Base-by-base conservation (phyloP, 140 eudicot genomes). In the Bidens hawaiensis region DNA sequence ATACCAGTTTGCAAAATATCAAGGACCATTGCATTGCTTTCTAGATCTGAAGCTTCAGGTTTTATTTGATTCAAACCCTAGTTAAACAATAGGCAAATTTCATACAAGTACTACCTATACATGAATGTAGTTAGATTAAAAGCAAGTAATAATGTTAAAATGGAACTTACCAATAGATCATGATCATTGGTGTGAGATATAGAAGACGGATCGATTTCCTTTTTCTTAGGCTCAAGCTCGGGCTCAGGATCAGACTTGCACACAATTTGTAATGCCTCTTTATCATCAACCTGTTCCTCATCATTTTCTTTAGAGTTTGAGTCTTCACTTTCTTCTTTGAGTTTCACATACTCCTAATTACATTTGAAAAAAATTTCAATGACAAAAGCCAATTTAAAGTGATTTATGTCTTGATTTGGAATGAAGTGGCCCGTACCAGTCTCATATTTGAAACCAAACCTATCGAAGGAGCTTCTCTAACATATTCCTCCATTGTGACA, bases 401-500 rank as follows among this genome's bases (percentile, higher is more conserved):
- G 19, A 0, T n/a, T n/a, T 8, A 36, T 48, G 53, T 47, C 23
- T 14, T 36, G 23, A 27, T 56, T 26, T 26, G 10, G 5, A 22
- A 33, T 9, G 23, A 52, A 34, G 49, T 12, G n/a, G 36, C 54
- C 17, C 72, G 56, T 65, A 86, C 90, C 85, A 77, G 38, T 73
- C 79, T 83, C 65, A 49, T 79, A 33, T 24, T 50, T 45, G 81
- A 36, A 55, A 71, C 69, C 3, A 74, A 55, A 55, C 80, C 74
- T 7, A 25, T 55, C 13, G 72, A 78, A 27, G 97, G 94, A 52
- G 90, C 94, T 76, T 90, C 94, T 69, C 50, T 79, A 36, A 87
- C 66, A 54, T 90, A 87, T 56, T 90, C 97, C 73, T 90, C 97
- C 97, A 90, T 90, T 21, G 97, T 90, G 40, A 81, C 83, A 5